Evolutionary conservation across 768 basidiomycete species (phyloP).

Genomic region (Dioszegia crocea): DNA sequence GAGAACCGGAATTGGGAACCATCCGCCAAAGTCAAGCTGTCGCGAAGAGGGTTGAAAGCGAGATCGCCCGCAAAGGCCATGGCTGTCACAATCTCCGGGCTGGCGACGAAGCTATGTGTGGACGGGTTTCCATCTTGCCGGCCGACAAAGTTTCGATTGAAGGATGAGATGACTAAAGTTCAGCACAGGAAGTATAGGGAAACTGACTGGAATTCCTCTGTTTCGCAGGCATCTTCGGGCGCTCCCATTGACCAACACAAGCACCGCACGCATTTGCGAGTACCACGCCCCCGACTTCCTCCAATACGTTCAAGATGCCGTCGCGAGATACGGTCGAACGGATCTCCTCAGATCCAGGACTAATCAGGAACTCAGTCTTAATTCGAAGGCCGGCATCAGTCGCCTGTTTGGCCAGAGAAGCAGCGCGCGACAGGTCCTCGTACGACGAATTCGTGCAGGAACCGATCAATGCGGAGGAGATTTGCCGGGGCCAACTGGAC

Average conservation of each 20-base stretch:
- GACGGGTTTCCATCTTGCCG: conserved; percentile 99
- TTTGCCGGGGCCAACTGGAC: conserved; percentile 93
- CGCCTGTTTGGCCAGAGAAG: conserved; percentile 87
- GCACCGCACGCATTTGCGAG: conserved; percentile 98
- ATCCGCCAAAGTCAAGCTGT: conserved; percentile 89
- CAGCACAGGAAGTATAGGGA: background rate
- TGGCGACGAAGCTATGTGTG: conserved; percentile 63
- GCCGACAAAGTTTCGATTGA: conserved; percentile 99
- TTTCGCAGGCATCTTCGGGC: conserved; percentile 93
- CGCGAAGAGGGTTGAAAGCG: conserved; percentile 93
- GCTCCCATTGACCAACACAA: conserved; percentile 99
- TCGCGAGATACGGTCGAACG: conserved; percentile 96
- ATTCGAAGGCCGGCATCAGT: conserved; percentile 74
- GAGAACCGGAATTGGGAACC: too few relatives aligned
- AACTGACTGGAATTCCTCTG: conserved; percentile 76
- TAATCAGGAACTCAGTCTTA: conserved; percentile 95
- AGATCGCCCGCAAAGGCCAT: conserved; percentile 91
- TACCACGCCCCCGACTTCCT: conserved; percentile 82
- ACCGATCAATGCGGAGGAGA: conserved; percentile 95
- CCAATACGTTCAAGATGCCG: conserved; percentile 82
- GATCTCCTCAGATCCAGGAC: conserved; percentile 96
- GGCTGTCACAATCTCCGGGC: conserved; percentile 74
- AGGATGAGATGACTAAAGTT: conserved; percentile 83
- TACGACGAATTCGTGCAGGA: conserved; percentile 99
- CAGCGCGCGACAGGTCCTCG: conserved; percentile 98